Conservation (phyloP, 225 moss, liverwort and hornwort genomes). For the Rhytidiadelphus loreus region DNA sequence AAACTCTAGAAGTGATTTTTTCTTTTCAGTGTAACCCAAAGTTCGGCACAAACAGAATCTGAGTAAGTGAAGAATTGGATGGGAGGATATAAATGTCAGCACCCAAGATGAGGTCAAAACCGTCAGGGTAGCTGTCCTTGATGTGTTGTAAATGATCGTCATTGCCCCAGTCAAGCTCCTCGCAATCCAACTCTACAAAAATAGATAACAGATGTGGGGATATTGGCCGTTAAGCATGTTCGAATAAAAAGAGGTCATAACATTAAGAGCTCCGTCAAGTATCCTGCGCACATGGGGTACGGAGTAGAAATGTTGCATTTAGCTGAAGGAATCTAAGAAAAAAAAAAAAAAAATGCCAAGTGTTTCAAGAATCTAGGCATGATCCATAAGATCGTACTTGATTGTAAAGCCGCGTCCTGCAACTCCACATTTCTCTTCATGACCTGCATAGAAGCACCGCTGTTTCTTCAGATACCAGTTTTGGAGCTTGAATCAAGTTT, state of each 20-base stretch:
- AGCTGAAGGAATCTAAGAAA: neutral
- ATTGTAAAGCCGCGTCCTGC: slow-evolving; percentile 9
- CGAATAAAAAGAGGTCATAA: neutral
- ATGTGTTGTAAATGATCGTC: slow-evolving; percentile 45
- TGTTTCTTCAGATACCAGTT: neutral
- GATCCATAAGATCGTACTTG: slow-evolving; percentile 17
- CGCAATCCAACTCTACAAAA: slow-evolving; percentile 52
- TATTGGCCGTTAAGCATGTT: neutral
- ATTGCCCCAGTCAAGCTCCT: slow-evolving; percentile 80
- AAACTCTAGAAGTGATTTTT: neutral
- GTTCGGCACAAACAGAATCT: neutral
- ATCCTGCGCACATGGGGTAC: neutral
- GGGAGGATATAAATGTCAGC: slow-evolving; percentile 94
- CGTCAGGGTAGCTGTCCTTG: slow-evolving; percentile 39
- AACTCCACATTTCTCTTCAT: slow-evolving; percentile 80
- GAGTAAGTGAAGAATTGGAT: neutral
- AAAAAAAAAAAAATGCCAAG: neutral
- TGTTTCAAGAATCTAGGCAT: neutral
- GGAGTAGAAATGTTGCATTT: neutral
- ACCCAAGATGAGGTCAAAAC: slow-evolving; percentile 79
- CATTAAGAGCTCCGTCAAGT: neutral
- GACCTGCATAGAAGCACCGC: slow-evolving; percentile 38
- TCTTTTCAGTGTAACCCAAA: neutral
- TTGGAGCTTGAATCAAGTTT: neutral
- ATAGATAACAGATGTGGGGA: neutral